Conservation (phyloP, 2,329 filamentous ascomycete species). For the Penicillium sp. region DNA sequence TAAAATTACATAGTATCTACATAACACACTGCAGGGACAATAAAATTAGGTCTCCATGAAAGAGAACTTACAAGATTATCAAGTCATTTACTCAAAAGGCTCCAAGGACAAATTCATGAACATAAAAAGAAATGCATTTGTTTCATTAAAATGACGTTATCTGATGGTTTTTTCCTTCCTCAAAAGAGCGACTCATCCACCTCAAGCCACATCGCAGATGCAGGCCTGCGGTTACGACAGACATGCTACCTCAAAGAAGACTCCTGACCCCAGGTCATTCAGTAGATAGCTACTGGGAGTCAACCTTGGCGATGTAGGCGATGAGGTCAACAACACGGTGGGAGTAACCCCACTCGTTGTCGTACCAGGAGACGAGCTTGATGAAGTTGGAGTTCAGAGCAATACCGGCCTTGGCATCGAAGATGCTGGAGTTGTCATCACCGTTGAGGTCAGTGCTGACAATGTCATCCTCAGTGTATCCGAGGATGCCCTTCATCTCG, state of each 20-base stretch:
- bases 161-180: slow-evolving; percentile 17
- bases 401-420: slow-evolving; percentile 99
- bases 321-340: slow-evolving; percentile 84
- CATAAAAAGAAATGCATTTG: slow-evolving; percentile 21
- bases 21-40: no score
- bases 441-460: slow-evolving; percentile 94
- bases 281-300: slow-evolving; percentile 50
- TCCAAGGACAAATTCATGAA: no score
- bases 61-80: no score
- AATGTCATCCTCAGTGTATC: slow-evolving; percentile 94
- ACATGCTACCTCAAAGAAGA: slow-evolving; percentile 31
- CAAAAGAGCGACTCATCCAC: slow-evolving; percentile 2
- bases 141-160: slow-evolving; percentile 31
- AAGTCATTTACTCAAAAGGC: no score
- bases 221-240: neutral
- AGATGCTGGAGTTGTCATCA: slow-evolving; percentile 92
- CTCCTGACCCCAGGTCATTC: slow-evolving; percentile 33
- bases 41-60: no score
- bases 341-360: slow-evolving; percentile 99
- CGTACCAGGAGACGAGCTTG: slow-evolving; percentile 98
- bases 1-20: no score
- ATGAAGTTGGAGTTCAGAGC: slow-evolving; percentile 97
- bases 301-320: slow-evolving; percentile 76
- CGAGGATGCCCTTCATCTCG: slow-evolving; percentile 84
- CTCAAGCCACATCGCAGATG: neutral